Evolutionary conservation across 164 flowering plant species (phyloP).

Genomic region (Magnolia sinica): DNA sequence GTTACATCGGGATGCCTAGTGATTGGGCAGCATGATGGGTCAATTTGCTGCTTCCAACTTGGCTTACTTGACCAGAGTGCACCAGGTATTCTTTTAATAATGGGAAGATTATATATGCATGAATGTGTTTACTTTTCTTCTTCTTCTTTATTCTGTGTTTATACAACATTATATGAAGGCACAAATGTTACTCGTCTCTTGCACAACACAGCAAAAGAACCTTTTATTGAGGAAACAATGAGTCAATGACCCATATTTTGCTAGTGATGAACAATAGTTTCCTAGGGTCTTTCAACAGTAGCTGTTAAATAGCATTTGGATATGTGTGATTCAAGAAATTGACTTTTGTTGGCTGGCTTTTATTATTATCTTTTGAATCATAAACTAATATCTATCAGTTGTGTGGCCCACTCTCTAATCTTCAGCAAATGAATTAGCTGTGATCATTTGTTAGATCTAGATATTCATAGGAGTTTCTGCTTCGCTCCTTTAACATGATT

Average conservation of each 20-base stretch:
- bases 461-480: too few species aligned
- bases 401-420: too few species aligned
- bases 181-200: neutral
- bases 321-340: neutral
- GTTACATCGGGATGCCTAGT: slow-evolving; percentile 54
- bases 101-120: neutral
- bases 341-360: too few species aligned
- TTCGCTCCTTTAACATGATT: too few species aligned
- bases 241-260: too few species aligned
- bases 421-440: too few species aligned
- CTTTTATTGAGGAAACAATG: neutral
- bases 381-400: too few species aligned
- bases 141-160: neutral
- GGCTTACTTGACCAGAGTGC: slow-evolving; percentile 41
- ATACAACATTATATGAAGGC: too few species aligned
- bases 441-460: too few species aligned
- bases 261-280: too few species aligned
- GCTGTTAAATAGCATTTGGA: neutral
- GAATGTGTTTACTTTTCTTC: neutral
- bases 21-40: slow-evolving; percentile 68
- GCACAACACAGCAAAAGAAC: neutral
- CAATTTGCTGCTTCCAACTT: slow-evolving; percentile 54
- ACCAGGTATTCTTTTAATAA: slow-evolving; percentile 47
- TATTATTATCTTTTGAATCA: too few species aligned
- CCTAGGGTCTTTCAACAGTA: too few species aligned